Evolutionary conservation across 345 rosid species (phyloP).

Genomic region (Excoecaria cochinchinensis): DNA sequence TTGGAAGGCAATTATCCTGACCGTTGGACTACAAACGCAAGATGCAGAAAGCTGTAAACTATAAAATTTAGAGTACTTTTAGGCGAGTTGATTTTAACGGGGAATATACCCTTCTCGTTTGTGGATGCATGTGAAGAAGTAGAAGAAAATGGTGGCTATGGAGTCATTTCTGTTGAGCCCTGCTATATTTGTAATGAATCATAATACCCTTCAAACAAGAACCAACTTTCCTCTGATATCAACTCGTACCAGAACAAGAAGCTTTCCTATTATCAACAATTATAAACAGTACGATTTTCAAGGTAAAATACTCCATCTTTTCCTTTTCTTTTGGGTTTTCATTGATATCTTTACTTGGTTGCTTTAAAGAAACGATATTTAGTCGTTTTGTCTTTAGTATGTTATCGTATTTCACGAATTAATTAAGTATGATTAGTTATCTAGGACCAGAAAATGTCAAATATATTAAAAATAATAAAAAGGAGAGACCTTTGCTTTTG

Average conservation of each 20-base stretch:
- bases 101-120: no score
- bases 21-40: conserved; percentile 85
- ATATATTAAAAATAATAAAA: neutral
- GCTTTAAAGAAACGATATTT: neutral
- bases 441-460: neutral
- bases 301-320: conserved; percentile 7
- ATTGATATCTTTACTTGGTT: neutral
- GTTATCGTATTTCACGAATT: neutral
- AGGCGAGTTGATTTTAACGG: no score
- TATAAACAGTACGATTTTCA: conserved; percentile 12
- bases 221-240: neutral
- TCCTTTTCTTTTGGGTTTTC: neutral
- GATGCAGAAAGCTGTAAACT: no score
- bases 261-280: conserved; percentile 4
- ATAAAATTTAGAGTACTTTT: no score
- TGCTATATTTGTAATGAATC: neutral
- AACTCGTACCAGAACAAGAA: no score
- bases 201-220: neutral
- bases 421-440: neutral
- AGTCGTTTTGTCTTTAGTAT: no score
- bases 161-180: conserved; percentile 7
- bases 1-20: conserved; percentile 91
- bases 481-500: neutral
- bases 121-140: neutral
- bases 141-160: conserved; percentile 6